Base-by-base conservation (phyloP, 768 basidiomycete species). In the Fistulinella prunicolor region DNA sequence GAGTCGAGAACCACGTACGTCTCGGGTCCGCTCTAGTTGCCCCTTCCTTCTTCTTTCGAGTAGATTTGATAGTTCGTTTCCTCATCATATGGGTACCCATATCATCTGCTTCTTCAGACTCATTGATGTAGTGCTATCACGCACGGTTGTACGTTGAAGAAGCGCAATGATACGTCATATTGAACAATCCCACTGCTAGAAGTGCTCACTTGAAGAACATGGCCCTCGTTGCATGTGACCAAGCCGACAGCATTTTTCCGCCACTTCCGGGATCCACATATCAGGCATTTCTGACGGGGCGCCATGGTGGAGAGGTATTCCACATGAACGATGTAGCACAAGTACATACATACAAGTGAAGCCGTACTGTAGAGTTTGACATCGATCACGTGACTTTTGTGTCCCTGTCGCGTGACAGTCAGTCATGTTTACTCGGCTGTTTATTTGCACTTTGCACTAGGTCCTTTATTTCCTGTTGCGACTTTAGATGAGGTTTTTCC, bases 151-250 rank as follows among this genome's bases (percentile, higher is more conserved):
- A 24, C 14, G 9, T 7, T 46, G 23, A 44, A 26, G 29, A 17
- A 13, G 24, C 10, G 8, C 16, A 20, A 21, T 9, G 20, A 43
- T 9, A 40, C 26, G 26, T 34, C 16, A 40, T 34, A 22, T 26
- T 24, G 21, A 13, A 4, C 16, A 34, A 46, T 6, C 24, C n/a
- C 19, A 26, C 9, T n/a, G 22, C n/a, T 13, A 29, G 49, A 17
- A 28, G 49, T 20, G 57, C 69, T 55, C 63, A 91, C 92, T 78
- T 91, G 88, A 24, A 93, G 77, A 50, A 95, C 80, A 65, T 96
- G 94, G 9, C 94, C 94, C 61, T 96, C 94, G 55, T 83, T 87
- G 66, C 94, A 96, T 2, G 85, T 83, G 36, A 94, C 78, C 36
- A 86, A 73, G 1, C 94, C 94, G 29, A 83, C 86, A 1, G 83